Base-by-base conservation (phyloP, 495 filamentous ascomycete species). In the Penicillium silybi region DNA sequence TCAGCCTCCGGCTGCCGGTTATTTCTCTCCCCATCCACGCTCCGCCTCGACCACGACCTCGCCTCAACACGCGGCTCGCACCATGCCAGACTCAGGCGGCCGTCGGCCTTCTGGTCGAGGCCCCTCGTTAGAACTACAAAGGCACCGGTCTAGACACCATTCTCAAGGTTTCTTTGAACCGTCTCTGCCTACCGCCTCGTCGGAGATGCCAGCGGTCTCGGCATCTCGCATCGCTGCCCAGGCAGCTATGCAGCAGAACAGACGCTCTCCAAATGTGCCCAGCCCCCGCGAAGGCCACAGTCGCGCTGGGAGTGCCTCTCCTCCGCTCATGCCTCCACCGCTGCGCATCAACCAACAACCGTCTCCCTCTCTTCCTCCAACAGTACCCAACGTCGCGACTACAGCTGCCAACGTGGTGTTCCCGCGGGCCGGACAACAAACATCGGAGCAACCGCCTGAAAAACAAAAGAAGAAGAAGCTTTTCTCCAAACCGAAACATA, bases 81-180 rank as follows among this genome's bases (percentile, higher is more conserved):
- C 62, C 34, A 74, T 75, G 68, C 66, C 73, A 45, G 58, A 59
- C 18, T 62, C 69, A 18, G 13, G 29, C 16, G 60, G 61, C 29
- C 63, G 71, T 23, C 66, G 65, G 53, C 67, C 69, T 19, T 75
- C 72, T 37, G 70, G 71, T 41, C 73, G 75, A 45, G 64, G 56
- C 17, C 62, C 57, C 41, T 72, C 70, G 34, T 29, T 65, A 18
- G 77, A 74, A 37, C 46, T 69, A 29, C 65, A 63, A 44, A 61
- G 66, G 42, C 76, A 78, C 52, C 72, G 76, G 17, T 70, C 71
- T 13, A 72, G 83, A 52, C 82, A 86, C 62, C 85, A 91, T 58
- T 92, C 85, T 18, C 89, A 92, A 58, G 92, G 92, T 49, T 85
- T 90, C 71, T 97, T 96, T 60, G 91, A 97, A 67, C 88, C 92